Conservation (phyloP, 1,284 basidiomycete species). For the Trichosporon sp. region DNA sequence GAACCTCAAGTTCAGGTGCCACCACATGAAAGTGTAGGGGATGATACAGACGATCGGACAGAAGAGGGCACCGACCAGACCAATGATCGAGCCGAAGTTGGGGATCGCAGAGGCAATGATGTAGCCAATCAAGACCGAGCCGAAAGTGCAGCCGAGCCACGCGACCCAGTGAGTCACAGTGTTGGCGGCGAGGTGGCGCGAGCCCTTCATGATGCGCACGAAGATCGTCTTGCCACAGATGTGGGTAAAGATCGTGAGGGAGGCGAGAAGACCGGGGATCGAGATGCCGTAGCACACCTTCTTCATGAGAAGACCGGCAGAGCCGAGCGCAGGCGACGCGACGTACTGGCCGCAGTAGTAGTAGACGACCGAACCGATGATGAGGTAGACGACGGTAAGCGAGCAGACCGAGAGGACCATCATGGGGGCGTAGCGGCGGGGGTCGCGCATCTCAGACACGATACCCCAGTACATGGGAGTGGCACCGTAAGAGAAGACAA, state of each 20-base stretch:
- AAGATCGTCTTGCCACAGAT: constrained; percentile 60
- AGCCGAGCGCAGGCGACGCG: constrained; percentile 41
- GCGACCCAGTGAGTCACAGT: constrained; percentile 56
- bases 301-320: constrained; percentile 44
- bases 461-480: constrained; percentile 39
- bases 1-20: constrained; percentile 28
- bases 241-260: constrained; percentile 34
- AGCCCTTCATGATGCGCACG: constrained; percentile 57
- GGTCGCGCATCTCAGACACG: constrained; percentile 43
- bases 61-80: constrained; percentile 30
- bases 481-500: constrained; percentile 36
- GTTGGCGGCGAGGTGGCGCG: constrained; percentile 57
- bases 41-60: constrained; percentile 22
- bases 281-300: constrained; percentile 41
- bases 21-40: constrained; percentile 32
- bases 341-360: constrained; percentile 17
- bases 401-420: constrained; percentile 31
- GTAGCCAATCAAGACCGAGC: constrained; percentile 11
- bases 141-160: constrained; percentile 53
- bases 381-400: constrained; percentile 33
- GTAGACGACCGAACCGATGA: constrained; percentile 22
- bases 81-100: constrained; percentile 27
- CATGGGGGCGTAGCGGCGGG: constrained; percentile 26
- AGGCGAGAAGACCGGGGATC: constrained; percentile 38
- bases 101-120: constrained; percentile 20